Evolutionary conservation across 2,329 filamentous ascomycete genomes (phyloP), one percentile per base, ranked within the genome.

Genomic region (Aureobasidium subglaciale): DNA sequence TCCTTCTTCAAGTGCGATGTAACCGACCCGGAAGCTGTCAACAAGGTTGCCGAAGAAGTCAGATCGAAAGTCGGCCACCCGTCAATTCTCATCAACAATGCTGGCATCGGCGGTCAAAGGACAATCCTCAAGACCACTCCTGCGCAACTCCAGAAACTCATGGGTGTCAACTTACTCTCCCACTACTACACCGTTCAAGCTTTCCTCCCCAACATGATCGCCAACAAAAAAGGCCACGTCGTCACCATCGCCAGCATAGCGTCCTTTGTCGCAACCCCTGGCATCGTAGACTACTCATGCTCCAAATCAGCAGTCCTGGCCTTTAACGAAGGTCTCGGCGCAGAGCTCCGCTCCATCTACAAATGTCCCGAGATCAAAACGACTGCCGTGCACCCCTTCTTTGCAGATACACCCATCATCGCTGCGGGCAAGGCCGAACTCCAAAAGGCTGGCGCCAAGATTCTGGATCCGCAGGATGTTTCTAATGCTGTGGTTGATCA

Each of bases 221-320:
- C 63, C 41, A 66, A 68, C 16, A 75, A 79, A 60, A 78, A 79
- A 60, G 81, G 54, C 1, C 80, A 83, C 59, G 70, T 83, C 27
- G 71, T 84, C 10, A 80, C 78, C 0, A 71, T 83, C 13, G 79
- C 80, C 2, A 79, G 75, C 57, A 70, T 76, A 62, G 78, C 78
- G 9, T 76, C 74, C 32, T 81, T 77, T 61, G 56, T 78, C 5
- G 68, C 69, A 0, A 59, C 75, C 4, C 73, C 70, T 1, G 73
- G 76, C 27, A 75, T 82, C 59, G 74, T 74, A 9, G 77, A 80
- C 59, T 83, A 82, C 63, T 72, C 69, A 38, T 71, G 71, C 49
- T 75, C 75, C 43, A 82, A 82, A 64, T 73, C 74, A 0, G 77
- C 72, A 22, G 76, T 77, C 0, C 64, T 81, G 38, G 70, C 75